Conservation (phyloP, 106 monocot species). For the Dactylorhiza incarnata region DNA sequence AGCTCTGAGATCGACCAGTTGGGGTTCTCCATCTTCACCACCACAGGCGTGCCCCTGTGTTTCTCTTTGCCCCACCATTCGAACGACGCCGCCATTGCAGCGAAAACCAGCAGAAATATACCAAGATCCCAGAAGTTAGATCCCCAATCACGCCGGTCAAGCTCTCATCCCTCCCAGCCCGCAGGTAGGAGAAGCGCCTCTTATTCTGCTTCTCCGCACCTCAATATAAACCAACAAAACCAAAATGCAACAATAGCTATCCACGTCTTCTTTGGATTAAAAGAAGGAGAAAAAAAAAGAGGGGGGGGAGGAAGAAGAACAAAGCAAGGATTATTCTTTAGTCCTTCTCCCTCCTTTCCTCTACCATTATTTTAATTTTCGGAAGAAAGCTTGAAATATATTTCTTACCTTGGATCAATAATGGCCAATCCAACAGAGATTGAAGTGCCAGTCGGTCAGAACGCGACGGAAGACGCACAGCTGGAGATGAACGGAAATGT, state of each 20-base stretch:
- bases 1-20: conserved; percentile 33
- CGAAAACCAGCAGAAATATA: background rate
- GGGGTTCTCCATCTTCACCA: conserved; percentile 74
- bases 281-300: background rate
- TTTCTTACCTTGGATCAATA: background rate
- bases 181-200: background rate
- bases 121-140: background rate
- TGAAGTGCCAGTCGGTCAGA: background rate
- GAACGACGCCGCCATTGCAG: conserved; percentile 45
- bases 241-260: background rate
- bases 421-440: background rate
- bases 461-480: background rate
- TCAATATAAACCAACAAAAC: background rate
- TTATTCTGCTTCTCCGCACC: background rate
- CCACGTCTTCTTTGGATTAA: background rate
- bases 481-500: background rate
- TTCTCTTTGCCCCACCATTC: conserved; percentile 53
- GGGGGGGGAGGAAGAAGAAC: background rate
- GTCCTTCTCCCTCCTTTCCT: background rate
- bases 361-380: background rate
- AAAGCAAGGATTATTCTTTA: background rate
- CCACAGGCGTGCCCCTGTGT: conserved; percentile 50
- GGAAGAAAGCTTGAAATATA: background rate
- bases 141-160: background rate
- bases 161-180: background rate